phyloP scores from a whole-genome alignment of 345 rosid species.

The Carallia brachiata region DNA sequence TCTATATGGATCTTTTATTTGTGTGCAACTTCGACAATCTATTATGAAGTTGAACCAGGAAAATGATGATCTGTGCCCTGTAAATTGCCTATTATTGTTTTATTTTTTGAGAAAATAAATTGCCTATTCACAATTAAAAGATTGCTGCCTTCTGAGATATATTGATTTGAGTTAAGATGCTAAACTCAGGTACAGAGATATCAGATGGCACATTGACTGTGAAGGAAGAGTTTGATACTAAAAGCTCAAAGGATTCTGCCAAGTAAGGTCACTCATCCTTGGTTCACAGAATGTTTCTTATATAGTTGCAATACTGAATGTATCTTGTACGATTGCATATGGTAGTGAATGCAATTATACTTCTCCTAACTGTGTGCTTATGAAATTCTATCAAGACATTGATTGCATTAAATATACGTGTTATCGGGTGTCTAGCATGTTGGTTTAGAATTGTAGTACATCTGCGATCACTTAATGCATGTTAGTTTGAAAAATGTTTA shows the following conservation, averaged over 20 bases:
- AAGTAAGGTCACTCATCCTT: conserved; percentile 31
- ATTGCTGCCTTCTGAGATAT: background rate
- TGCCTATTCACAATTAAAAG: background rate
- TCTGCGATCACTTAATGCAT: background rate
- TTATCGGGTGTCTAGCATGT: background rate
- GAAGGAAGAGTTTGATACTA: conserved; percentile 25
- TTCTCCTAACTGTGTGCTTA: background rate
- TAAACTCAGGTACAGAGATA: conserved; percentile 33
- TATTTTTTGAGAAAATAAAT: background rate
- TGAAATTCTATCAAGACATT: background rate
- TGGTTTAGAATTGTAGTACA: background rate
- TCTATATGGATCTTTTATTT: background rate
- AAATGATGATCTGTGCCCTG: background rate
- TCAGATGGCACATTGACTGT: conserved; percentile 17
- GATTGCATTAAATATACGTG: background rate
- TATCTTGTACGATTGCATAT: too few species aligned
- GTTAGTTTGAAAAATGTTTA: background rate
- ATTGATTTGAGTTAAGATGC: conserved; percentile 3
- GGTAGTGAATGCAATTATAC: background rate
- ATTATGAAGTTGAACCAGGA: background rate
- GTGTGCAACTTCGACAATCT: background rate
- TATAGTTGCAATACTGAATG: background rate
- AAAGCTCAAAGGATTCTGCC: conserved; percentile 29
- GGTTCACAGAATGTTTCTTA: conserved; percentile 1
- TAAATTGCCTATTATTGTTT: background rate